These are phyloP conservation scores for Aspergillus brunneoviolaceus DNA, from an alignment of 2,329 filamentous ascomycete genomes.

Conservation along the genomic window DNA sequence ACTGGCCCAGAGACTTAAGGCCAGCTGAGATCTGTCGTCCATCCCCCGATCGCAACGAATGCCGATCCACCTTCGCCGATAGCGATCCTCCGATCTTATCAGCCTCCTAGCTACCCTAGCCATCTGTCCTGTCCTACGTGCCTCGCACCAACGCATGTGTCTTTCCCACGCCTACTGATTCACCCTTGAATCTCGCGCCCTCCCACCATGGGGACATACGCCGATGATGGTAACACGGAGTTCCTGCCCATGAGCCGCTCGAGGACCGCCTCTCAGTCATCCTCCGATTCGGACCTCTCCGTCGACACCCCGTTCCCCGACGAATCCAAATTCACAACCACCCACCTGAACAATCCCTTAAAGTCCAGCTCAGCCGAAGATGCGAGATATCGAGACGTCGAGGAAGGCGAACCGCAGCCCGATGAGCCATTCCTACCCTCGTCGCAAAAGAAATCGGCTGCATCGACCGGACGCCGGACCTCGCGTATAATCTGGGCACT, in stretches of 20 bases:
- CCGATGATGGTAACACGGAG: slow-evolving; percentile 26
- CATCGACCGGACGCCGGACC: slow-evolving; percentile 28
- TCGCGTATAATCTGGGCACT: slow-evolving; percentile 43
- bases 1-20: not conserved
- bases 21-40: not conserved
- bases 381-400: slow-evolving; percentile 36
- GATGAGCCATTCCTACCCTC: slow-evolving; percentile 28
- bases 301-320: slow-evolving; percentile 33
- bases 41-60: not conserved
- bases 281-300: slow-evolving; percentile 37
- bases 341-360: slow-evolving; percentile 9
- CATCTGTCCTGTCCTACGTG: slow-evolving; percentile 1
- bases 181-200: slow-evolving; percentile 4
- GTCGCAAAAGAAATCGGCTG: slow-evolving; percentile 21
- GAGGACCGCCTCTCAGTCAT: slow-evolving; percentile 27
- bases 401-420: slow-evolving; percentile 30
- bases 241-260: slow-evolving; percentile 29
- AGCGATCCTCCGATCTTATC: slow-evolving; percentile 8
- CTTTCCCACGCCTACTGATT: slow-evolving; percentile 1
- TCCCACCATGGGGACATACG: slow-evolving; percentile 28
- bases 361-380: slow-evolving; percentile 7
- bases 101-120: not conserved
- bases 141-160: not conserved
- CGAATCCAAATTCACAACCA: slow-evolving; percentile 22
- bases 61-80: not conserved